These are phyloP conservation scores for Annona cherimola DNA, from an alignment of 164 flowering plant species.

Conservation along the genomic window DNA sequence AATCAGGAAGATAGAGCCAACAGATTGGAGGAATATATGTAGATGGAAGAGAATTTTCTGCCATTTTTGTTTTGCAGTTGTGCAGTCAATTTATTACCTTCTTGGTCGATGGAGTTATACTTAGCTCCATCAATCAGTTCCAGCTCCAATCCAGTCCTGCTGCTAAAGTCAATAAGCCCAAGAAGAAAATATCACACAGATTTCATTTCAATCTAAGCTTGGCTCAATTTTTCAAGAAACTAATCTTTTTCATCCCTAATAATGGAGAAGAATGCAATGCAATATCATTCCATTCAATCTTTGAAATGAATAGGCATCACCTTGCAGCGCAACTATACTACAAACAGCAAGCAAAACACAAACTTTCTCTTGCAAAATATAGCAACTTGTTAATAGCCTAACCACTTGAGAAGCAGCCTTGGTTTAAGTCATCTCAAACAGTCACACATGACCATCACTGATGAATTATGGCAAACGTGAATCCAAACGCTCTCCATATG, in stretches of 20 bases:
- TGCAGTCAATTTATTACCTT: neutral
- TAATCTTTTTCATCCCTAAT: neutral
- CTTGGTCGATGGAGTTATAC: neutral
- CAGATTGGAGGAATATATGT: neutral
- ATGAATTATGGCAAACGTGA: no score
- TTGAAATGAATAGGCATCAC: no score
- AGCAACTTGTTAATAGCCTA: no score
- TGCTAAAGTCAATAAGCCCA: neutral
- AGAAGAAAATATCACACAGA: neutral
- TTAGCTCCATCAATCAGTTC: neutral
- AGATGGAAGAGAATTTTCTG: neutral
- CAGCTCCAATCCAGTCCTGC: no score
- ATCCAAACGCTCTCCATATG: no score
- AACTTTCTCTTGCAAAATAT: no score
- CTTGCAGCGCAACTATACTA: no score
- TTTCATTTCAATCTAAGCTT: neutral
- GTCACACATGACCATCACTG: no score
- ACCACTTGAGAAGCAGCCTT: no score
- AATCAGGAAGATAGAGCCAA: neutral
- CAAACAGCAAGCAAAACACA: no score
- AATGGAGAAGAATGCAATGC: neutral
- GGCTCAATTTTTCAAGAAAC: neutral
- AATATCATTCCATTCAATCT: neutral
- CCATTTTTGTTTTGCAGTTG: neutral
- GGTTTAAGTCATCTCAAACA: no score